Evolutionary conservation across 1,284 basidiomycete genomes (phyloP), one percentile per base, ranked within the genome.

Genomic region (Trichosporon sp.): DNA sequence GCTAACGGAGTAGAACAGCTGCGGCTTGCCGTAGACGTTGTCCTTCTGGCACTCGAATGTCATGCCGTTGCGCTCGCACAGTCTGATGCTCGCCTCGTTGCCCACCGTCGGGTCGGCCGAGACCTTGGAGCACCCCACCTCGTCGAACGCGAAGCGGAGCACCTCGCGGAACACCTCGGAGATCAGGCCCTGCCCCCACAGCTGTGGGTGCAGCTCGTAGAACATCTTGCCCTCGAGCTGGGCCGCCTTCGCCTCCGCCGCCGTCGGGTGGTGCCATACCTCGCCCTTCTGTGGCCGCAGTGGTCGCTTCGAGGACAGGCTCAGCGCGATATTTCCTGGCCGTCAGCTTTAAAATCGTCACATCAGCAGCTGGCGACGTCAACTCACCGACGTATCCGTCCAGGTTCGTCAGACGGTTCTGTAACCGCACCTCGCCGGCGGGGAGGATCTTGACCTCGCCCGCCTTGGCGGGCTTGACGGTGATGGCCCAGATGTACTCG

Each of bases 141-240:
- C 80, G 65, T 82, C 80, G 31, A 82, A 75, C 5, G 79, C 80
- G 63, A 81, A 82, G 34, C 81, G 68, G 47, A 82, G 65, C 6
- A 80, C 78, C 66, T 81, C 81, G n/a, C 65, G 71, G 66, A 82
- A 82, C 23, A 79, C 81, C 73, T 82, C 80, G 13, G 75, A 75
- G 69, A 78, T 79, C 15, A 82, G 67, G 0, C 81, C 79, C 69
- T 77, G 74, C 7, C 78, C 79, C 81, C 81, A 82, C 2, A 82
- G 65, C 60, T 82, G 81, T 4, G 81, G 81, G 69, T 82, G 81
- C 18, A 80, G 74, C 74, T 82, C 81, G 72, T 80, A 82, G 68
- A 80, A 82, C 73, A 82, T 65, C 65, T 75, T 74, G 13, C 76
- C 81, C 29, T 53, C 65, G 5, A 80, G 68, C 18, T 69, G 64